phyloP scores from a whole-genome alignment of 805 yeast species.

The Candida pini region DNA sequence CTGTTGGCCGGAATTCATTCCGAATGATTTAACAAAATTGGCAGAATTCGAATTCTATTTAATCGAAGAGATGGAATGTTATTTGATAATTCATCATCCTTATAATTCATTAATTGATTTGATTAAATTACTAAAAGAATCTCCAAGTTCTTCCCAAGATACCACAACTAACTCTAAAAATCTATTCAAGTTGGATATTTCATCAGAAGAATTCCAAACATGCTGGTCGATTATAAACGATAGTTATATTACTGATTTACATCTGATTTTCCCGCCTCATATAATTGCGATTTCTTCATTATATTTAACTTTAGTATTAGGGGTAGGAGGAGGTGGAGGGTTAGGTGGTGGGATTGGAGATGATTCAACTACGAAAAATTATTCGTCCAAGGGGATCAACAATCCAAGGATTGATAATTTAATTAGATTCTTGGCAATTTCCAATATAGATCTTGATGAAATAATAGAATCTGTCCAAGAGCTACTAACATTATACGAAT shows the following conservation, averaged over 20 bases:
- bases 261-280: conserved; percentile 83
- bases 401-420: conserved; percentile 47
- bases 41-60: conserved; percentile 96
- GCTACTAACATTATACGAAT: conserved; percentile 69
- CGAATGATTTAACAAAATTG: conserved; percentile 82
- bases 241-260: conserved; percentile 81
- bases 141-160: conserved; percentile 9
- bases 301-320: conserved; percentile 68
- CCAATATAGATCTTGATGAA: conserved; percentile 72
- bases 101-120: conserved; percentile 58
- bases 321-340: conserved; percentile 8
- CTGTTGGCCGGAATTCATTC: conserved; percentile 92
- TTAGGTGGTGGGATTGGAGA: not conserved
- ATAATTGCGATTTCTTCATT: conserved; percentile 75
- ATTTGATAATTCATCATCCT: conserved; percentile 69
- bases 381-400: not conserved
- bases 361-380: not conserved
- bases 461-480: conserved; percentile 83
- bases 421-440: conserved; percentile 62
- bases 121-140: conserved; percentile 33
- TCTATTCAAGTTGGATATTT: conserved; percentile 24
- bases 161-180: conserved; percentile 1
- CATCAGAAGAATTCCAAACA: conserved; percentile 70
- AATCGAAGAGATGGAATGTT: conserved; percentile 79
- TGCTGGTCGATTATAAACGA: conserved; percentile 90